Evolutionary conservation across 2,329 filamentous ascomycete species (phyloP).

Genomic region (Neocatenulostroma microsporum): DNA sequence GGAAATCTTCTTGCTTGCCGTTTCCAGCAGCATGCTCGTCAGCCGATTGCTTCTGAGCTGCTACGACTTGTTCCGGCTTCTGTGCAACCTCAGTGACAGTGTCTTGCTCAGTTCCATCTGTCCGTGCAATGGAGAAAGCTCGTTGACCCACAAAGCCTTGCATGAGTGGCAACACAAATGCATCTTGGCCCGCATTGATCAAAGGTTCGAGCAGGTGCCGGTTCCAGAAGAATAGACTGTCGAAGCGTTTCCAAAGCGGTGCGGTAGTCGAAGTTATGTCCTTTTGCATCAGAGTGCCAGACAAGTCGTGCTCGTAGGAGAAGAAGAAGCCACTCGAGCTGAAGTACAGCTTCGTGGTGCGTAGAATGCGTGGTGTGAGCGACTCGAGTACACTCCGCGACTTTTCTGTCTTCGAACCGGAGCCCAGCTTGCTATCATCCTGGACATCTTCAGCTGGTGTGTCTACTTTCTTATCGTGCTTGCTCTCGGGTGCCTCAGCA

Average conservation of each 20-base stretch:
- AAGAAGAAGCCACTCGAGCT: conserved; percentile 82
- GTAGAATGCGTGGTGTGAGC: conserved; percentile 74
- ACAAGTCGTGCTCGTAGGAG: conserved; percentile 90
- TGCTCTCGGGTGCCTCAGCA: conserved; percentile 18
- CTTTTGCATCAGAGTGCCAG: conserved; percentile 50
- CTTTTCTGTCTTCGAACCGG: too few relatives aligned
- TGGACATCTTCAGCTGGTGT: conserved; percentile 4
- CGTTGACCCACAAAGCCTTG: conserved; percentile 91
- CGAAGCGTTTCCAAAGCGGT: conserved; percentile 64
- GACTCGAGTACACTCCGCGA: conserved; percentile 21
- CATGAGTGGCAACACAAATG: conserved; percentile 70
- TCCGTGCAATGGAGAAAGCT: conserved; percentile 51
- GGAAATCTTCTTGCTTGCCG: conserved; percentile 44
- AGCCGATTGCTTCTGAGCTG: conserved; percentile 10
- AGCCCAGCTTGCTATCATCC: neutral
- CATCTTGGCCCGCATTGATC: conserved; percentile 62
- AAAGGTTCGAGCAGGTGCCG: conserved; percentile 65
- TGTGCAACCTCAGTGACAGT: conserved; percentile 19
- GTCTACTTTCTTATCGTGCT: neutral
- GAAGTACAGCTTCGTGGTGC: conserved; percentile 78
- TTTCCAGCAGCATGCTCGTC: conserved; percentile 10
- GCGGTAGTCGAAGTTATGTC: conserved; percentile 37
- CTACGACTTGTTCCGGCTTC: conserved; percentile 14
- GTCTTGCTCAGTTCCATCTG: conserved; percentile 21
- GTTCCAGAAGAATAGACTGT: conserved; percentile 82